Evolutionary conservation across 805 yeast species (phyloP).

Genomic region (Lachancea cidri): DNA sequence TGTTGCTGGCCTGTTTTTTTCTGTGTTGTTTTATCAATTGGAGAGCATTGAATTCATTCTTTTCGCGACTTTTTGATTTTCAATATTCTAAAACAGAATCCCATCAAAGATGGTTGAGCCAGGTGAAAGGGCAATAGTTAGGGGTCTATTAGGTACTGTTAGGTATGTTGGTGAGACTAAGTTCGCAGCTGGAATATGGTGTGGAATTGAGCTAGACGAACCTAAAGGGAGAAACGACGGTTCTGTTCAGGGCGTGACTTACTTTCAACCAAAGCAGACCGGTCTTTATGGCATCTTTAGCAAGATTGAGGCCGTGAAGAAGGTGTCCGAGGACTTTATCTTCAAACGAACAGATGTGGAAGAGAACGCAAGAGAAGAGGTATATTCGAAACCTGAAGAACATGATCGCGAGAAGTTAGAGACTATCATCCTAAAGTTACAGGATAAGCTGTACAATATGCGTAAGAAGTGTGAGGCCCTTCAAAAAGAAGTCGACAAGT

Average conservation of each 20-base stretch:
- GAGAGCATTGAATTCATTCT: background rate
- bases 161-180: constrained; percentile 48
- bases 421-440: constrained; percentile 40
- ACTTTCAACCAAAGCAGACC: constrained; percentile 47
- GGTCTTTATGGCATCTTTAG: constrained; percentile 55
- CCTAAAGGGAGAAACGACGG: constrained; percentile 84
- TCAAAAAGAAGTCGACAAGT: constrained; percentile 1
- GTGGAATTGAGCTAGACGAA: constrained; percentile 73
- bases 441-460: constrained; percentile 39
- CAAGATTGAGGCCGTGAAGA: constrained; percentile 32
- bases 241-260: constrained; percentile 49
- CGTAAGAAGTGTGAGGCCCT: constrained; percentile 20
- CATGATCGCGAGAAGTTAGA: constrained; percentile 4
- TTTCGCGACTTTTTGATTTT: constrained; percentile 2
- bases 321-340: background rate
- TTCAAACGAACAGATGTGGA: no score
- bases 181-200: constrained; percentile 68
- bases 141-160: constrained; percentile 41
- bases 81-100: background rate
- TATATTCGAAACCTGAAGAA: background rate
- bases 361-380: background rate
- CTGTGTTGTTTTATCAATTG: no score
- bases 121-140: constrained; percentile 34
- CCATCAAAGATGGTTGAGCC: constrained; percentile 10
- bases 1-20: background rate